Percentiles rank a stretch among this genome's conserved stretches.
These are phyloP conservation scores for Lichtheimia ornata DNA, from an alignment of 371 early-diverging fungal species.

Conservation along the genomic window DNA sequence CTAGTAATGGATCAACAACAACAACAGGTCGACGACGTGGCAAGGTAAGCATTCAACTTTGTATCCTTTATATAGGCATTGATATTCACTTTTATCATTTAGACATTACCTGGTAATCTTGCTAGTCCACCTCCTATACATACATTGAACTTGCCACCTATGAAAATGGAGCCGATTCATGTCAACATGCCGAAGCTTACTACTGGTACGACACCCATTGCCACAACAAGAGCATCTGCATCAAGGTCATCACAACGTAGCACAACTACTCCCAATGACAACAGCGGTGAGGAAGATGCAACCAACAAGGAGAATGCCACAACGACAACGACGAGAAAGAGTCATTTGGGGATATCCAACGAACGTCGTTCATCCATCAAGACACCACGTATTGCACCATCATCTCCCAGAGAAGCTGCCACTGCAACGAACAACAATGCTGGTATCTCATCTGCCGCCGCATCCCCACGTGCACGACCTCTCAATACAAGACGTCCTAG, in stretches of 20 bases:
- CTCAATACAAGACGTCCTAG: conserved; percentile 12
- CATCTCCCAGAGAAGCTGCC: conserved; percentile 15
- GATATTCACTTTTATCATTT: conserved; percentile 1
- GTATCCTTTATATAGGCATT: background rate
- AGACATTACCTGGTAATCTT: conserved; percentile 53
- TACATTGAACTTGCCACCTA: conserved; percentile 44
- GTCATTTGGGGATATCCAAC: background rate
- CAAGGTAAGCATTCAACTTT: conserved; percentile 26
- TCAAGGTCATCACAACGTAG: conserved; percentile 13
- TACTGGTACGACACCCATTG: conserved; percentile 21
- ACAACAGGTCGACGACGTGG: conserved; percentile 28
- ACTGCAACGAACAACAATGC: background rate
- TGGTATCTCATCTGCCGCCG: conserved; percentile 10
- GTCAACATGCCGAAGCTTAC: conserved; percentile 26
- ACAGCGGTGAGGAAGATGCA: conserved; percentile 26
- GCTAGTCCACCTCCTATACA: conserved; percentile 49
- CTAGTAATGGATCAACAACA: conserved; percentile 4
- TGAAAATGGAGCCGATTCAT: conserved; percentile 50
- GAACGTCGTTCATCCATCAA: conserved; percentile 22
- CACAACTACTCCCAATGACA: conserved; percentile 8
- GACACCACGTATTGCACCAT: conserved; percentile 21
- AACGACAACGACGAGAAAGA: conserved; percentile 1
- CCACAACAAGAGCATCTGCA: conserved; percentile 23
- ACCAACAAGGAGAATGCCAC: conserved; percentile 4
- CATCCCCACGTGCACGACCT: conserved; percentile 11